Evolutionary conservation across 257 asterid species (phyloP).

Genomic region (Lycium ferocissimum): DNA sequence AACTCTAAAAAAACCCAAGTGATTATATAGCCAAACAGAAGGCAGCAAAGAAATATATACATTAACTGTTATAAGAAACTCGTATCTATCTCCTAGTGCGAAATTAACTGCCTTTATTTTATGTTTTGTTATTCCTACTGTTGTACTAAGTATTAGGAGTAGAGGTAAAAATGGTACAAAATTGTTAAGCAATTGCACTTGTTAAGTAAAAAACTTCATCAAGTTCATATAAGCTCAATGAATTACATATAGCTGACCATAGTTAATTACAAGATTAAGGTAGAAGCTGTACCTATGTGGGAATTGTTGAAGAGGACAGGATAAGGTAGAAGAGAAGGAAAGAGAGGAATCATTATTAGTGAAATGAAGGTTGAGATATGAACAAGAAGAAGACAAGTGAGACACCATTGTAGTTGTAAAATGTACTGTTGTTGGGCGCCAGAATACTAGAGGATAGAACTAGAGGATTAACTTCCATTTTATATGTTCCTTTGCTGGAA

Average conservation of each 20-base stretch:
- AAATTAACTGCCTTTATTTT: no score
- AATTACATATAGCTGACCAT: neutral
- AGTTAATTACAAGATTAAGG: neutral
- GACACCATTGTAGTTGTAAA: constrained; percentile 16
- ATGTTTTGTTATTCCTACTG: no score
- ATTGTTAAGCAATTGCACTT: neutral
- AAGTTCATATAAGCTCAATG: constrained; percentile 8
- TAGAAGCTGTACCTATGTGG: constrained; percentile 43
- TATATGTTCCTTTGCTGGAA: no score
- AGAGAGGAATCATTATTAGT: constrained; percentile 32
- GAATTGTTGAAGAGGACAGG: constrained; percentile 37
- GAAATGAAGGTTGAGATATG: constrained; percentile 39
- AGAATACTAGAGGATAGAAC: neutral
- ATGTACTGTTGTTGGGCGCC: neutral
- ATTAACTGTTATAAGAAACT: no score
- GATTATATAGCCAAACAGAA: no score
- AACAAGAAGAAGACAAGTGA: constrained; percentile 30
- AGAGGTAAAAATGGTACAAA: neutral
- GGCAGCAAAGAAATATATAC: no score
- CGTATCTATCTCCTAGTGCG: no score
- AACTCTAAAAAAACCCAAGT: no score
- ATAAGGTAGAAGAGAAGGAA: constrained; percentile 46
- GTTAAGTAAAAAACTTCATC: neutral
- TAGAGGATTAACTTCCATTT: no score
- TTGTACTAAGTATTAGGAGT: neutral